These are phyloP conservation scores for Viola pubescens DNA, from an alignment of 441 rosid genomes.

Conservation along the genomic window DNA sequence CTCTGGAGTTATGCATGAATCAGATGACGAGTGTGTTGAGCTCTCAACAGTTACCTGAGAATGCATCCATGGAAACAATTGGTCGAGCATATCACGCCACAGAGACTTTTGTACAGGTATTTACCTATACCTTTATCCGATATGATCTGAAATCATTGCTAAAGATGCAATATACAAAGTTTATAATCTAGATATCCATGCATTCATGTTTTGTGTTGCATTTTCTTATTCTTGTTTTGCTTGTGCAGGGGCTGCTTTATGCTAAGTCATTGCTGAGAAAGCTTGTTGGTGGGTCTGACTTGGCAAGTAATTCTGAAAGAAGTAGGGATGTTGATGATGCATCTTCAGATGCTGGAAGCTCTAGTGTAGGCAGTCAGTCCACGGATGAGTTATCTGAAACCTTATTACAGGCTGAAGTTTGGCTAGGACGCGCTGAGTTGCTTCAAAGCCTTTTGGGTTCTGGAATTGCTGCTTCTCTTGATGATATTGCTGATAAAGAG, in stretches of 20 bases:
- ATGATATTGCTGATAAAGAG: slow-evolving; percentile 85
- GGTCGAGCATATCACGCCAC: slow-evolving; percentile 93
- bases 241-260: slow-evolving; percentile 72
- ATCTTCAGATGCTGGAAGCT: slow-evolving; percentile 93
- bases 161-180: slow-evolving; percentile 4
- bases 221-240: slow-evolving; percentile 15
- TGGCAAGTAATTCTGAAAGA: slow-evolving; percentile 52
- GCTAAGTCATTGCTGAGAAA: slow-evolving; percentile 79
- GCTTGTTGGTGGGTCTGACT: slow-evolving; percentile 61
- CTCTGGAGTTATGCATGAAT: slow-evolving; percentile 69
- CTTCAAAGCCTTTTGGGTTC: slow-evolving; percentile 96
- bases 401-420: slow-evolving; percentile 58
- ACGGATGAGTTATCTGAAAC: slow-evolving; percentile 75
- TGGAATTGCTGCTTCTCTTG: slow-evolving; percentile 94
- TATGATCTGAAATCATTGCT: slow-evolving; percentile 7
- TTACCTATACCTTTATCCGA: slow-evolving; percentile 8
- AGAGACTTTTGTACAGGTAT: slow-evolving; percentile 90
- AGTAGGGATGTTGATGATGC: slow-evolving; percentile 79
- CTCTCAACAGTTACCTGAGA: slow-evolving; percentile 79
- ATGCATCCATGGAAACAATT: slow-evolving; percentile 83
- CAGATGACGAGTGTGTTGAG: slow-evolving; percentile 84
- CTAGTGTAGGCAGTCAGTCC: slow-evolving; percentile 81
- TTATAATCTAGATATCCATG: slow-evolving; percentile 3
- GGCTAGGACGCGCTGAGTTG: slow-evolving; percentile 96
- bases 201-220: background rate